These are phyloP conservation scores for Ophiostoma sp. DNA, from an alignment of 2,329 filamentous ascomycete species.

Conservation along the genomic window DNA sequence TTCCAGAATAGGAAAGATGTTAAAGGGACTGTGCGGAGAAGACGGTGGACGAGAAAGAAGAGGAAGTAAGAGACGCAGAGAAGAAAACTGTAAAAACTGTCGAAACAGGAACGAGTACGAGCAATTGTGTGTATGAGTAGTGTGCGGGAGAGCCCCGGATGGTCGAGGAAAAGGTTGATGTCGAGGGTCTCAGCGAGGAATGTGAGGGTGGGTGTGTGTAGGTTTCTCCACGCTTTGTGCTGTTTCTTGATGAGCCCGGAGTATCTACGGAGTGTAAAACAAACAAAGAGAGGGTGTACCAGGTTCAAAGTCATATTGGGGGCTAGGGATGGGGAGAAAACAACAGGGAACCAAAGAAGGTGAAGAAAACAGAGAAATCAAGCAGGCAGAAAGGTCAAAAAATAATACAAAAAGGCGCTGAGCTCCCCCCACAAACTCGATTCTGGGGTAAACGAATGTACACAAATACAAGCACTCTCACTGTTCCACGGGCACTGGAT, in stretches of 20 bases:
- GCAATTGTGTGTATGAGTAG: neutral
- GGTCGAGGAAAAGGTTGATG: neutral
- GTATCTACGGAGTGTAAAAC: slow-evolving; percentile 6
- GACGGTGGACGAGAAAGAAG: neutral
- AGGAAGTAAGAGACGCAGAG: neutral
- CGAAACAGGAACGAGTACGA: neutral
- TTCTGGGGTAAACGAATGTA: slow-evolving; percentile 10
- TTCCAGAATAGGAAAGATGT: slow-evolving; percentile 8
- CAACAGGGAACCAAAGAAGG: neutral
- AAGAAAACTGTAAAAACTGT: neutral
- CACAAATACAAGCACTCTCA: neutral
- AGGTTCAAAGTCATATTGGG: neutral
- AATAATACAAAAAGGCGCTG: neutral
- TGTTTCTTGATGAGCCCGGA: neutral
- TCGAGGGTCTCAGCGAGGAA: neutral
- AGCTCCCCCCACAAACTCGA: slow-evolving; percentile 4
- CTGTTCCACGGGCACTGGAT: neutral
- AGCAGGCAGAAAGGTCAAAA: neutral
- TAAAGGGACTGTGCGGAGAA: slow-evolving; percentile 13
- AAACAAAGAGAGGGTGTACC: neutral
- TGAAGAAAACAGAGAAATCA: neutral
- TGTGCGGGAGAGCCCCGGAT: neutral
- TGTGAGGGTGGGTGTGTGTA: neutral
- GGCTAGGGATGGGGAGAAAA: neutral
- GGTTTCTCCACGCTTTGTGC: neutral